Conservation (phyloP, 169 alveolate genomes). For the Eimeria falciformis region DNA sequence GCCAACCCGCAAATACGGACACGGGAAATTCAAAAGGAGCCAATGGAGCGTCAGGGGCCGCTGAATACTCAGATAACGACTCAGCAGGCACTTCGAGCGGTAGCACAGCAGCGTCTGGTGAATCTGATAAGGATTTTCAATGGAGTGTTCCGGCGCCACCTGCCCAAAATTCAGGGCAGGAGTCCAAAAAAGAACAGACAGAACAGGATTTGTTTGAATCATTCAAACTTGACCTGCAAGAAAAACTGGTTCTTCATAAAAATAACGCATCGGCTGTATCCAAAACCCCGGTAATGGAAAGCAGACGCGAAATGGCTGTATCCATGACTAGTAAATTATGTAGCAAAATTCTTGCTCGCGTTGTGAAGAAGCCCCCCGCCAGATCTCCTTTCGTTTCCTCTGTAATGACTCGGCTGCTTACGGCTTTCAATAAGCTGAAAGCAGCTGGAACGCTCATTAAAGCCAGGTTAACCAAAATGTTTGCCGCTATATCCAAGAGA, state of each 20-base stretch:
- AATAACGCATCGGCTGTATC: not conserved
- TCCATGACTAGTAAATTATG: not conserved
- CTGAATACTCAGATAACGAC: too few species aligned
- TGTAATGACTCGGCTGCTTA: constrained; percentile 14
- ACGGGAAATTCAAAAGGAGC: too few species aligned
- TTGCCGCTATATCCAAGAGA: not conserved
- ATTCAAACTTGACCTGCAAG: constrained; percentile 15
- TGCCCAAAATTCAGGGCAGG: not conserved
- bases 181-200: not conserved
- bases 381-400: not conserved
- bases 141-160: not conserved
- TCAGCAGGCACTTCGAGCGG: not conserved
- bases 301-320: not conserved
- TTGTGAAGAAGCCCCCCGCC: constrained; percentile 17
- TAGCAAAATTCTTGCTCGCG: constrained; percentile 24
- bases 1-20: too few species aligned
- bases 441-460: not conserved
- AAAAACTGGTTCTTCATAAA: not conserved
- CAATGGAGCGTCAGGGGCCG: too few species aligned
- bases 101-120: not conserved
- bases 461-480: not conserved
- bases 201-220: not conserved
- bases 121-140: not conserved
- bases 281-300: too few species aligned
- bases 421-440: constrained; percentile 8